Conservation (phyloP, 2,329 filamentous ascomycete species). For the Beauveria australis region DNA sequence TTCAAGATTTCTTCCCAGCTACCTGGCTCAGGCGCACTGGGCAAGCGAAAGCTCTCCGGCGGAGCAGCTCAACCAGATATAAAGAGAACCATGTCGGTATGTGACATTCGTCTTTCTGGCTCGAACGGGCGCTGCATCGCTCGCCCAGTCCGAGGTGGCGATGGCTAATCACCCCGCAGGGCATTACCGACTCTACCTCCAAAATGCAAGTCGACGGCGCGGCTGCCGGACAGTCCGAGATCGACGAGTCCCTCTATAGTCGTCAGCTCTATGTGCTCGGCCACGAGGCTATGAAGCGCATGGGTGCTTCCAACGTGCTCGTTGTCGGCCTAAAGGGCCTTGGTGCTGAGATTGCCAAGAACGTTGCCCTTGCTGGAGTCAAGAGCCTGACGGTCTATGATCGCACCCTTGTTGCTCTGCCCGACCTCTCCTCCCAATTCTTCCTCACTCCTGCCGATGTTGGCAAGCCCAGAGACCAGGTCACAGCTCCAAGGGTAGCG, state of each 20-base stretch:
- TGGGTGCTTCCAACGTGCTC: constrained; percentile 92
- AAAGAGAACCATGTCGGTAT: constrained; percentile 56
- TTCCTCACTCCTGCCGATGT: constrained; percentile 85
- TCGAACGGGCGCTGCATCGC: not conserved
- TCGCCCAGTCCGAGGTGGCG: not conserved
- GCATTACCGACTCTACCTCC: constrained; percentile 51
- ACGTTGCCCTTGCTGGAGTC: constrained; percentile 93
- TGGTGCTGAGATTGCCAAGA: constrained; percentile 97
- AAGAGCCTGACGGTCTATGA: constrained; percentile 95
- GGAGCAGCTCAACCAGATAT: constrained; percentile 48
- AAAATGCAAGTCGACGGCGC: constrained; percentile 59
- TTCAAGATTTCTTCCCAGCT: constrained; percentile 27
- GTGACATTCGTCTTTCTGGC: constrained; percentile 21
- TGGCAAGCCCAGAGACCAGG: constrained; percentile 80
- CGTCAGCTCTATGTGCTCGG: constrained; percentile 65
- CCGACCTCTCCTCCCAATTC: constrained; percentile 94
- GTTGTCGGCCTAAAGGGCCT: constrained; percentile 87
- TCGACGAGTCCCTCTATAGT: constrained; percentile 68
- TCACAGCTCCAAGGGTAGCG: constrained; percentile 80
- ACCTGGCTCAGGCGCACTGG: constrained; percentile 41
- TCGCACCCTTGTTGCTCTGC: constrained; percentile 71
- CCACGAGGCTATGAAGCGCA: constrained; percentile 93
- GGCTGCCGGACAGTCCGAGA: constrained; percentile 46
- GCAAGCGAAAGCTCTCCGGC: constrained; percentile 60
- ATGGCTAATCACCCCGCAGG: constrained; percentile 26